phyloP scores from a whole-genome alignment of 192 early-diverging fungal genomes.

The Coemansia sp. region DNA sequence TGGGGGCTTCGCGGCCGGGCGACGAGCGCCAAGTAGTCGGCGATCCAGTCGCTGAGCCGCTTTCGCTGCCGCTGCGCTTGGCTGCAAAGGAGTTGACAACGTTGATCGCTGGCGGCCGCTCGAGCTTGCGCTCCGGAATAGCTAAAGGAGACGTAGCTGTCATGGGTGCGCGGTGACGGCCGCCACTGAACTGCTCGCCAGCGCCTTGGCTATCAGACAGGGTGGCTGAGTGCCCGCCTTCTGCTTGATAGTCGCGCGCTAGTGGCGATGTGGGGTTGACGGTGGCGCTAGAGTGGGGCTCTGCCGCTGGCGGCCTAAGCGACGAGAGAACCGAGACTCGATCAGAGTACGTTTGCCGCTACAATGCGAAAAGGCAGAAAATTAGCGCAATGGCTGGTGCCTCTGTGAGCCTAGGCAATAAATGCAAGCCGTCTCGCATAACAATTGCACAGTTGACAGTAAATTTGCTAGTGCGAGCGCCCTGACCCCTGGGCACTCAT shows the following conservation, averaged over 20 bases:
- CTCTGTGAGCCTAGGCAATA: background rate
- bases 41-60: background rate
- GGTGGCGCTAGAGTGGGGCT: background rate
- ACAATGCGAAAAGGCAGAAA: background rate
- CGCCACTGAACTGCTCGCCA: background rate
- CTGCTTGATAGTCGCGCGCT: background rate
- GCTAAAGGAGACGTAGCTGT: conserved; percentile 14
- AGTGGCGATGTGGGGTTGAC: background rate
- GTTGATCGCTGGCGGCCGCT: conserved; percentile 7
- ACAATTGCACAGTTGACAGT: conserved; percentile 1
- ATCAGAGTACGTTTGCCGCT: conserved; percentile 56
- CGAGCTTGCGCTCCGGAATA: conserved; percentile 9
- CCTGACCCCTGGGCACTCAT: conserved; percentile 3
- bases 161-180: background rate
- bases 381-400: background rate
- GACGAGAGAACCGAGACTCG: conserved; percentile 49
- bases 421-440: background rate
- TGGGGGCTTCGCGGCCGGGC: background rate
- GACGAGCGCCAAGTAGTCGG: conserved; percentile 6
- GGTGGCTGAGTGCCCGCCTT: background rate
- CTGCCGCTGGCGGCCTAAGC: conserved; percentile 16
- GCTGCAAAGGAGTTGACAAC: background rate
- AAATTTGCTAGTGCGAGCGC: background rate
- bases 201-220: background rate
- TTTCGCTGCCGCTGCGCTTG: conserved; percentile 1